Evolutionary conservation across 768 basidiomycete genomes (phyloP).

Genomic region (Calocybe gangraenosa): DNA sequence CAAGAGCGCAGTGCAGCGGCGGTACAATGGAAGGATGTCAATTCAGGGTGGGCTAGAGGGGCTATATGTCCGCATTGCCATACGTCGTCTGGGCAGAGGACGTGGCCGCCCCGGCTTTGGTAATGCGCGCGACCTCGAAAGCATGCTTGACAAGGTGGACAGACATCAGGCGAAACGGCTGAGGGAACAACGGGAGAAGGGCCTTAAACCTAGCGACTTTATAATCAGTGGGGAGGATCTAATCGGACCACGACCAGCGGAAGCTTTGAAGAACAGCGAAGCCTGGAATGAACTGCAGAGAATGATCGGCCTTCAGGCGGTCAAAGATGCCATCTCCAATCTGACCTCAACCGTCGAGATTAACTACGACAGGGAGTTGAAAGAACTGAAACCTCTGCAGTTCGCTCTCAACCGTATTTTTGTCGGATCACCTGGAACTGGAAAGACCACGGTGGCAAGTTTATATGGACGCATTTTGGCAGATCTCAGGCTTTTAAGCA

Average conservation of each 20-base stretch:
- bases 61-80: conserved; percentile 49
- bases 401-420: conserved; percentile 63
- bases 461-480: conserved; percentile 61
- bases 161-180: conserved; percentile 54
- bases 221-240: conserved; percentile 49
- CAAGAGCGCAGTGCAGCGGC: conserved; percentile 40
- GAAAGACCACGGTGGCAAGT: conserved; percentile 68
- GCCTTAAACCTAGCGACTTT: conserved; percentile 43
- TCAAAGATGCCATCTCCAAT: conserved; percentile 50
- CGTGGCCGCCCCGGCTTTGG: conserved; percentile 60
- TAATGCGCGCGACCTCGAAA: conserved; percentile 60
- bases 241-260: conserved; percentile 61
- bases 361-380: conserved; percentile 59
- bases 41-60: conserved; percentile 53
- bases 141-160: conserved; percentile 39
- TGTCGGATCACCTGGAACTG: conserved; percentile 65
- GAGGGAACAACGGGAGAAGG: conserved; percentile 32
- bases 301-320: conserved; percentile 50
- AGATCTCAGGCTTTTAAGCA: conserved; percentile 62
- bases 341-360: conserved; percentile 41
- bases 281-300: conserved; percentile 50
- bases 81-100: conserved; percentile 59
- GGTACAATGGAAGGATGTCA: conserved; percentile 45
- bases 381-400: conserved; percentile 47
- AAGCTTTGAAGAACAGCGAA: conserved; percentile 37